Percentiles rank a stretch among this genome's conserved stretches.
phyloP scores from a whole-genome alignment of 1,284 basidiomycete genomes.

The Irpex sp. region DNA sequence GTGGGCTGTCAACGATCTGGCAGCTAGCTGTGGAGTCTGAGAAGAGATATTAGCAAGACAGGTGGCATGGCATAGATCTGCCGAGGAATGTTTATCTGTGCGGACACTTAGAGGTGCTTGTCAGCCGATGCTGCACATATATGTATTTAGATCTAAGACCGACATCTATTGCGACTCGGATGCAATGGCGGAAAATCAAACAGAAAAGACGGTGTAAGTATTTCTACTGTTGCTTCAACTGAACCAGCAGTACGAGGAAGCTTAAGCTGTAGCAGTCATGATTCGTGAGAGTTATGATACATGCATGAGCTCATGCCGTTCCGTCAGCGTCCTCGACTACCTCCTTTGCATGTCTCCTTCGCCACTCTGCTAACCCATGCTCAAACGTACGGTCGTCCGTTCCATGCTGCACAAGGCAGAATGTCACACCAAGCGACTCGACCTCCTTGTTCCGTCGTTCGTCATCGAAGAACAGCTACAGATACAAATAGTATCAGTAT shows the following conservation, averaged over 20 bases:
- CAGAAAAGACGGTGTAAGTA: too few relatives aligned
- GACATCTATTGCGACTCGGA: too few relatives aligned
- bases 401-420: slow-evolving; percentile 53
- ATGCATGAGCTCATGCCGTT: neutral
- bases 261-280: too few relatives aligned
- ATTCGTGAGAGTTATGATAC: neutral
- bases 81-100: neutral
- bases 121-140: neutral
- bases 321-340: slow-evolving; percentile 25
- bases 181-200: too few relatives aligned
- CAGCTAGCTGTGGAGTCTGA: neutral
- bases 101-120: neutral
- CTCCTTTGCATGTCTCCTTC: slow-evolving; percentile 37
- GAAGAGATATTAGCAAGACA: neutral
- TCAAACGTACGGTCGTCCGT: slow-evolving; percentile 54
- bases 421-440: slow-evolving; percentile 73
- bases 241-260: too few relatives aligned
- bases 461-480: slow-evolving; percentile 84
- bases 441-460: slow-evolving; percentile 77
- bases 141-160: too few relatives aligned
- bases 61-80: neutral
- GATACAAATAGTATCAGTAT: slow-evolving; percentile 4
- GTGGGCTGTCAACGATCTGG: neutral
- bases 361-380: slow-evolving; percentile 61
- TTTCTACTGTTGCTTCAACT: too few relatives aligned